Evolutionary conservation across 192 early-diverging fungal species (phyloP), one percentile per base, ranked within the genome.

Genomic region (Gigaspora rosea): DNA sequence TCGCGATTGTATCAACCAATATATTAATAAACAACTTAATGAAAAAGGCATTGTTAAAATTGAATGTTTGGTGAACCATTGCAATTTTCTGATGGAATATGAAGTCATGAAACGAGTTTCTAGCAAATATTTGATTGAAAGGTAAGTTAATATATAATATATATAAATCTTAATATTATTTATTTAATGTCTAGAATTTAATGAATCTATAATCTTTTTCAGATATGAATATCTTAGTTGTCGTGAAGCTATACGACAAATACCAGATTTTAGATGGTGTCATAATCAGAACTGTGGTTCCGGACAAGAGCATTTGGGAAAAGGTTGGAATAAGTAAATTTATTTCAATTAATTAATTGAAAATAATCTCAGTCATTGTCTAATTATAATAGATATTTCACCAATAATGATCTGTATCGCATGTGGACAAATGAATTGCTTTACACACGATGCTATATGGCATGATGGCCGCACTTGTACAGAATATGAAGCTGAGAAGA

Each of bases 221-320:
- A 71, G 68, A 71, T 51, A 51, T 71, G 68, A 71, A 2, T 2
- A 54, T 54, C 35, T 71, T 13, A 32, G 20, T 12, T 54, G 54
- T 12, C 20, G 68, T 35, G 47, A 71, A 8, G 49, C 48, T 16
- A 48, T 71, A 35, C 20, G 49, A 51, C 13, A 50, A 62, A 50
- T 63, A 46, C 59, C 73, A 9, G 73, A 75, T 62, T 75, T 75
- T 63, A 15, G 59, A 47, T 75, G 73, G 73, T 75, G 73, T n/a
- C 35, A 54, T 13, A 64, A 50, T 63, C 59, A 58, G 13, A 49
- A 2, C 27, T 75, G 73, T 47, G 73, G 73, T 7, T 59, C 59
- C 0, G 73, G 73, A 46, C 73, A 75, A 64, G 41, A 46, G 8
- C 73, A 75, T 75, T 32, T 33, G 8, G 47, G 27, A 61, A n/a